Conservation (phyloP, 2,329 filamentous ascomycete genomes). For the Chaetomium sp. region DNA sequence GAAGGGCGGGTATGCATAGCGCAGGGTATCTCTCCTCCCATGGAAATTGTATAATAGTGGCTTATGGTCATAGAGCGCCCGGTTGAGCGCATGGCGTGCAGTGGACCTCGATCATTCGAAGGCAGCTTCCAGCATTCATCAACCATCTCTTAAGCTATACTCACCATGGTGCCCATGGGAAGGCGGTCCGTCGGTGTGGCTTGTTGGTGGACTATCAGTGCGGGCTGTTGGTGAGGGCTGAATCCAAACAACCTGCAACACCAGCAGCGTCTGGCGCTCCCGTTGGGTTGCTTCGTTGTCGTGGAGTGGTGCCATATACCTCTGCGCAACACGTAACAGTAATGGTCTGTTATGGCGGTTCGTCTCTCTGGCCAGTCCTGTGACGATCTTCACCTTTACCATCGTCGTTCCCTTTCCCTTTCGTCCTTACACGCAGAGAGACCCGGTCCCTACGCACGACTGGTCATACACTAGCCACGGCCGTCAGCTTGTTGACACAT, state of each 20-base stretch:
- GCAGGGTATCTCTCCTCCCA: conserved; percentile 56
- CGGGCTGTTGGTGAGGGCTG: no score
- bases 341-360: not conserved
- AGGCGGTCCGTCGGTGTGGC: no score
- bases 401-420: not conserved
- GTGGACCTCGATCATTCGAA: conserved; percentile 22
- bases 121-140: conserved; percentile 8
- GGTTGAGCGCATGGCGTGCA: conserved; percentile 30
- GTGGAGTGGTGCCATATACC: not conserved
- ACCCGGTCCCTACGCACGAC: not conserved
- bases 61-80: conserved; percentile 37
- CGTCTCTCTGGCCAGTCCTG: not conserved
- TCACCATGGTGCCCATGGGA: not conserved
- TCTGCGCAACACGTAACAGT: not conserved
- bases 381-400: not conserved
- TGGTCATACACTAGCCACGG: not conserved
- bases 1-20: conserved; percentile 41
- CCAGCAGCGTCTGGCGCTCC: not conserved
- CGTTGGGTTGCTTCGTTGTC: not conserved
- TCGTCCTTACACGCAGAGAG: not conserved
- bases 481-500: not conserved
- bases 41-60: conserved; percentile 51
- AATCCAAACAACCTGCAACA: not conserved
- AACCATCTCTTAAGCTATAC: not conserved
- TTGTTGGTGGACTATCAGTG: not conserved